phyloP scores from a whole-genome alignment of 2,329 filamentous ascomycete genomes.

The Neofusicoccum cordaticola region DNA sequence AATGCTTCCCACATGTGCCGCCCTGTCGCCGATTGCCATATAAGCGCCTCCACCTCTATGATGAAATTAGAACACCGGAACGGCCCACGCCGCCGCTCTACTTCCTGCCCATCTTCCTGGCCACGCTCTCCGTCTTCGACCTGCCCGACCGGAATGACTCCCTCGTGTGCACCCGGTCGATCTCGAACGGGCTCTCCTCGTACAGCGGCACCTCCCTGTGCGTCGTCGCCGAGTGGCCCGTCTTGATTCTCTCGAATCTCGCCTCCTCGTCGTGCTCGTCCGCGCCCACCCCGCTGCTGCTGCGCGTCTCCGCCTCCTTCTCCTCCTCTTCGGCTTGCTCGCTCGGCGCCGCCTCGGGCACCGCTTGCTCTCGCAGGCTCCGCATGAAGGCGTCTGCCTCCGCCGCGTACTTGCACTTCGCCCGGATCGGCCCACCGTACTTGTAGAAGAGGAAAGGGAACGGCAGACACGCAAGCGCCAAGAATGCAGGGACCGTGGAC shows the following conservation, averaged over 20 bases:
- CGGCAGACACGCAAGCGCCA: slow-evolving; percentile 68
- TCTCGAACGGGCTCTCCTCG: slow-evolving; percentile 46
- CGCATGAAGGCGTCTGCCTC: slow-evolving; percentile 62
- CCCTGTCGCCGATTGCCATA: background rate
- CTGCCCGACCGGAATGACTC: slow-evolving; percentile 39
- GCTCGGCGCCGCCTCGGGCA: slow-evolving; percentile 17
- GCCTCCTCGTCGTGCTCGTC: slow-evolving; percentile 23
- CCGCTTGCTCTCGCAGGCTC: slow-evolving; percentile 39
- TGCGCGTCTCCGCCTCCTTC: slow-evolving; percentile 17
- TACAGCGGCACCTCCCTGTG: slow-evolving; percentile 28
- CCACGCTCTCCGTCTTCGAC: slow-evolving; percentile 11
- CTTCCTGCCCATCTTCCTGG: slow-evolving; percentile 19
- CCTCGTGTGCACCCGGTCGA: slow-evolving; percentile 48
- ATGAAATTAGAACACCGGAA: background rate
- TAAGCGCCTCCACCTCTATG: background rate
- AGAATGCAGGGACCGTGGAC: slow-evolving; percentile 68
- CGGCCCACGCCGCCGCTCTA: background rate
- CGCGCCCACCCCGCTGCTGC: background rate
- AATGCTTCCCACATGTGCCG: background rate
- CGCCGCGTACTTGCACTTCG: slow-evolving; percentile 67
- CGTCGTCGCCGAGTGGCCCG: slow-evolving; percentile 30
- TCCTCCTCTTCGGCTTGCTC: slow-evolving; percentile 26
- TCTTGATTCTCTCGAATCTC: slow-evolving; percentile 40
- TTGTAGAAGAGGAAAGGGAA: slow-evolving; percentile 75
- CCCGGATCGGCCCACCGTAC: slow-evolving; percentile 63